Evolutionary conservation across 1,139 yeast genomes (phyloP), one percentile per base, ranked within the genome.

Genomic region (Candida neerlandica): DNA sequence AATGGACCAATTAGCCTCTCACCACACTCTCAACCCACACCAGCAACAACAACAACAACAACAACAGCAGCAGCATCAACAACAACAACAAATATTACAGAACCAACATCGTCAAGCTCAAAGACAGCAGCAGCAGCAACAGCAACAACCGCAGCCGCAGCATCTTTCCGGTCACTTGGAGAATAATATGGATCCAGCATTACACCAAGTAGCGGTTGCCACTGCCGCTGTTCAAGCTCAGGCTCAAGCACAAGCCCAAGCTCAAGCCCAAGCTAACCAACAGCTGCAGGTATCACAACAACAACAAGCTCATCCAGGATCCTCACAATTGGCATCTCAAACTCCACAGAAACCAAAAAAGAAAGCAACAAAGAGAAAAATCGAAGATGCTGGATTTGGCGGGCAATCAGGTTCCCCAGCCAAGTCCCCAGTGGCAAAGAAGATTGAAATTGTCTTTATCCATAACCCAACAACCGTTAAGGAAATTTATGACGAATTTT

Each of bases 381-480:
- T 41, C 16, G 50, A 44, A 14, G 46, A 34, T 1, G 34, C 49
- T 51, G 49, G 35, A 5, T 29, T 29, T n/a, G 5, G n/a, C 26
- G 42, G 38, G 15, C 32, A 21, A 44, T 44, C 44, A 33, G 32
- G 27, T 12, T 12, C 44, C 3, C 5, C 46, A 5, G 15, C 63
- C 41, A 73, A 72, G 50, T 61, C 34, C 4, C 41, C 26, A 4
- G 30, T 29, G 6, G 69, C 48, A 76, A 76, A 29, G 32, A 73
- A 71, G 52, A 66, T 75, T 35, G 52, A 62, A 18, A 68, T 75
- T 45, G 76, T 71, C 48, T 76, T 76, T 52, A 63, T 76, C 33
- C 78, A 75, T 53, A 75, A 75, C 52, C 81, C 80, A 6, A 73
- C 72, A 69, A 71, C 79, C 1, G 77, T 76, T 3, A 66, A 67